Conservation (phyloP, 108 stramenopile species). For the Seminavis robusta region DNA sequence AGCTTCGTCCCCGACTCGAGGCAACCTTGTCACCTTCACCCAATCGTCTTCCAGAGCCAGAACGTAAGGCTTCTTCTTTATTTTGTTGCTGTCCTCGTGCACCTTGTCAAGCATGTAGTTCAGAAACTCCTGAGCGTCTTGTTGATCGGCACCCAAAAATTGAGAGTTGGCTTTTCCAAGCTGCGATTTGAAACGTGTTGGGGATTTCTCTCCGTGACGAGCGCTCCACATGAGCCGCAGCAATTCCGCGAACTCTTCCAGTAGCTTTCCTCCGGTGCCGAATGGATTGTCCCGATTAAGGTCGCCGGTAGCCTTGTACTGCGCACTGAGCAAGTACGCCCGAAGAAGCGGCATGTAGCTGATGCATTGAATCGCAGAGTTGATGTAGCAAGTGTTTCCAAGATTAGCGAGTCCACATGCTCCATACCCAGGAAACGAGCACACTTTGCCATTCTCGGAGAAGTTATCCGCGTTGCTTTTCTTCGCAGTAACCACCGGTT, state of each 20-base stretch:
- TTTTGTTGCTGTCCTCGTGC: constrained; percentile 94
- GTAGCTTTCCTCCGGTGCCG: constrained; percentile 90
- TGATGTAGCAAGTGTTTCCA: constrained; percentile 96
- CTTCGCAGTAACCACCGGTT: constrained; percentile 33
- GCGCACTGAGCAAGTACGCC: constrained; percentile 80
- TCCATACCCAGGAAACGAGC: constrained; percentile 79
- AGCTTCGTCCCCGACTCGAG: constrained; percentile 75
- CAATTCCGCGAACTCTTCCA: constrained; percentile 89
- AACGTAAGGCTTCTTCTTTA: constrained; percentile 89
- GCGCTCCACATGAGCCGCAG: constrained; percentile 84
- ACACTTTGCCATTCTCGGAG: constrained; percentile 42
- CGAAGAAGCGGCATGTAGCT: constrained; percentile 85
- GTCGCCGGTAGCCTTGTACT: constrained; percentile 75
- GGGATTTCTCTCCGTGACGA: constrained; percentile 67
- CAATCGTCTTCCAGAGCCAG: constrained; percentile 86
- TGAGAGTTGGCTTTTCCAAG: constrained; percentile 76
- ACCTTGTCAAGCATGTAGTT: constrained; percentile 90
- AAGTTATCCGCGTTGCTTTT: constrained; percentile 17
- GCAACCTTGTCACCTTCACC: constrained; percentile 49
- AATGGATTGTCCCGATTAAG: constrained; percentile 93
- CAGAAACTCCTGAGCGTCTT: constrained; percentile 94
- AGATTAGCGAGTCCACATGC: constrained; percentile 83
- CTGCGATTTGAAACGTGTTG: constrained; percentile 64
- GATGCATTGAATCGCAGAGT: constrained; percentile 93
- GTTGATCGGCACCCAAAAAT: constrained; percentile 93